Conservation (phyloP, 179 eudicot genomes). For the Carnegiea gigantea region DNA sequence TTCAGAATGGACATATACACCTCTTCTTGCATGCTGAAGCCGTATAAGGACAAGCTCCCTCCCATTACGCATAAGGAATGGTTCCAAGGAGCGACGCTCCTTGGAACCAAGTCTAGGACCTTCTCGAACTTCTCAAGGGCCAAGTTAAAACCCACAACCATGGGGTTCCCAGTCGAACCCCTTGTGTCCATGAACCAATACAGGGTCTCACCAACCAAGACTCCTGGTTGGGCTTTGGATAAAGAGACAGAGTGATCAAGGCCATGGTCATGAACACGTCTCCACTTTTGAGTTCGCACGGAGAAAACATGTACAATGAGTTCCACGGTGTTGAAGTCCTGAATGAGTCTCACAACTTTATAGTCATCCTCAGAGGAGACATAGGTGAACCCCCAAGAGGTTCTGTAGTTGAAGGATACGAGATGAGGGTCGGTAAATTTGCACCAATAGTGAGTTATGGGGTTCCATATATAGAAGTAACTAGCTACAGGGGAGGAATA, state of each 20-base stretch:
- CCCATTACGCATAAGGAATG: slow-evolving; percentile 33
- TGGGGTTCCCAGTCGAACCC: background rate
- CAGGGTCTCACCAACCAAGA: slow-evolving; percentile 24
- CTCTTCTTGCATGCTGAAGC: slow-evolving; percentile 16
- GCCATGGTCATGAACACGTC: slow-evolving; percentile 20
- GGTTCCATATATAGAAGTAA: slow-evolving; percentile 33
- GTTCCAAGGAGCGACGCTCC: slow-evolving; percentile 5
- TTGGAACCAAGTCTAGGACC: slow-evolving; percentile 18
- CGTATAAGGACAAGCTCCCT: slow-evolving; percentile 27
- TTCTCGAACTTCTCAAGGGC: slow-evolving; percentile 28
- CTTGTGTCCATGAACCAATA: slow-evolving; percentile 27
- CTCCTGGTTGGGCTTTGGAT: slow-evolving; percentile 24
- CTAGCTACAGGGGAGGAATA: slow-evolving; percentile 21
- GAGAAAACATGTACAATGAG: slow-evolving; percentile 22
- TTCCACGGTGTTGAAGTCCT: slow-evolving; percentile 20
- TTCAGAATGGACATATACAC: slow-evolving; percentile 26
- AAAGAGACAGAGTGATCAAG: slow-evolving; percentile 20
- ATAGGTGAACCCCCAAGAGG: slow-evolving; percentile 32
- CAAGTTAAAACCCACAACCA: slow-evolving; percentile 25
- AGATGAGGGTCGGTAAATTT: slow-evolving; percentile 13
- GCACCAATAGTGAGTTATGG: slow-evolving; percentile 21
- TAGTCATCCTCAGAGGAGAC: slow-evolving; percentile 28
- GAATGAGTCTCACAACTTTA: slow-evolving; percentile 28
- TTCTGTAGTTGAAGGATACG: background rate
- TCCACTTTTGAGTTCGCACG: slow-evolving; percentile 24